Evolutionary conservation across 108 stramenopile species (phyloP).

Genomic region (Conticribra weissflogii): DNA sequence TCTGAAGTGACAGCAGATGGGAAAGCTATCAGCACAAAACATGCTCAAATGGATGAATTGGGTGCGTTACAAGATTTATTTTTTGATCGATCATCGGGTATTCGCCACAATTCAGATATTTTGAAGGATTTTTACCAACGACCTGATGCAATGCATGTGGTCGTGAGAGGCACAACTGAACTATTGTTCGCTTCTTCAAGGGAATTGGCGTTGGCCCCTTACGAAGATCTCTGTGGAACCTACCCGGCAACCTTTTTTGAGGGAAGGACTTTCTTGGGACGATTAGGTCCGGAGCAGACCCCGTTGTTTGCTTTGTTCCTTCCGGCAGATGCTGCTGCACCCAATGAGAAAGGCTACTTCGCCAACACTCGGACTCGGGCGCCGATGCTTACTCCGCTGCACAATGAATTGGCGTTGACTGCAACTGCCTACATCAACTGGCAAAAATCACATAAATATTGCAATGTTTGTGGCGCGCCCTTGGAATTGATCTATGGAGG

Average conservation of each 20-base stretch:
- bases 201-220: constrained; percentile 42
- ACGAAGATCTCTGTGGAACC: constrained; percentile 3
- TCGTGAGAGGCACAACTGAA: constrained; percentile 47
- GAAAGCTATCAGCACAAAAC: too few relatives aligned
- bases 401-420: constrained; percentile 79
- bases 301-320: constrained; percentile 61
- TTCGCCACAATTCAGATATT: constrained; percentile 48
- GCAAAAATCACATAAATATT: constrained; percentile 57
- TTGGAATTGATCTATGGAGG: constrained; percentile 58
- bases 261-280: constrained; percentile 54
- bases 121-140: constrained; percentile 50
- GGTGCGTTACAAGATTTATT: background rate
- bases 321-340: constrained; percentile 15
- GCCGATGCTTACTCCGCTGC: constrained; percentile 54
- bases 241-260: constrained; percentile 4
- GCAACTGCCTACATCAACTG: constrained; percentile 75
- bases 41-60: too few relatives aligned
- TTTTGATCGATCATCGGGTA: constrained; percentile 66
- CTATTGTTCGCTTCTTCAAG: constrained; percentile 27
- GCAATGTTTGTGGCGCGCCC: constrained; percentile 62
- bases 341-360: constrained; percentile 42
- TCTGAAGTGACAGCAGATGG: too few relatives aligned
- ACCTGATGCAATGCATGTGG: constrained; percentile 58
- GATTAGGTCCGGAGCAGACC: constrained; percentile 18
- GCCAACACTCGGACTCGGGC: constrained; percentile 69